These are phyloP conservation scores for Pilaira anomala DNA, from an alignment of 192 early-diverging fungal species.

Conservation along the genomic window DNA sequence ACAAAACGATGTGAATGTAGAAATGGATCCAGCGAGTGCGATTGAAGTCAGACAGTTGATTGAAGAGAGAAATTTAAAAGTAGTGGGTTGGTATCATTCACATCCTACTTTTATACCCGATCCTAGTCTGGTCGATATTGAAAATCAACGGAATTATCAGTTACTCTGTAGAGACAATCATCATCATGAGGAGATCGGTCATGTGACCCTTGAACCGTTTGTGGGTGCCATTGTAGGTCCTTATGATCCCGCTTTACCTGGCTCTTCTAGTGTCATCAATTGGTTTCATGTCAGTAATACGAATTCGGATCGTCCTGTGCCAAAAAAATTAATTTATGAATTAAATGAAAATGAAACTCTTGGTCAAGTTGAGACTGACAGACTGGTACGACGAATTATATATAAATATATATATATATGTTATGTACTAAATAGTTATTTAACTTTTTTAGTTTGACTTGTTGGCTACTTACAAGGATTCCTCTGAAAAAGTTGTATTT, in stretches of 20 bases:
- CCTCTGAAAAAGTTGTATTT: conserved; percentile 58
- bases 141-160: conserved; percentile 88
- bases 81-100: conserved; percentile 95
- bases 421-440: background rate
- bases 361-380: conserved; percentile 44
- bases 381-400: conserved; percentile 40
- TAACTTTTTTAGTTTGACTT: conserved; percentile 48
- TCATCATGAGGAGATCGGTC: conserved; percentile 35
- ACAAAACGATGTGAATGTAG: conserved; percentile 78
- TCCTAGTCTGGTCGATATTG: conserved; percentile 84
- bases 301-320: conserved; percentile 55
- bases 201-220: conserved; percentile 62
- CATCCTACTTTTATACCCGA: conserved; percentile 88
- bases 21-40: conserved; percentile 82
- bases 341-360: conserved; percentile 46
- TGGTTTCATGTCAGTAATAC: conserved; percentile 78
- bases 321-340: conserved; percentile 65
- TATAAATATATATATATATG: background rate
- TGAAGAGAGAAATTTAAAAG: conserved; percentile 62
- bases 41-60: conserved; percentile 74
- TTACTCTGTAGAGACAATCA: conserved; percentile 63
- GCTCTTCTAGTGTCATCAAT: conserved; percentile 74
- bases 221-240: conserved; percentile 91
- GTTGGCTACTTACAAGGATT: conserved; percentile 50
- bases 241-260: conserved; percentile 76